phyloP scores from a whole-genome alignment of 805 yeast species.

The Hanseniaspora hatyaiensis region DNA sequence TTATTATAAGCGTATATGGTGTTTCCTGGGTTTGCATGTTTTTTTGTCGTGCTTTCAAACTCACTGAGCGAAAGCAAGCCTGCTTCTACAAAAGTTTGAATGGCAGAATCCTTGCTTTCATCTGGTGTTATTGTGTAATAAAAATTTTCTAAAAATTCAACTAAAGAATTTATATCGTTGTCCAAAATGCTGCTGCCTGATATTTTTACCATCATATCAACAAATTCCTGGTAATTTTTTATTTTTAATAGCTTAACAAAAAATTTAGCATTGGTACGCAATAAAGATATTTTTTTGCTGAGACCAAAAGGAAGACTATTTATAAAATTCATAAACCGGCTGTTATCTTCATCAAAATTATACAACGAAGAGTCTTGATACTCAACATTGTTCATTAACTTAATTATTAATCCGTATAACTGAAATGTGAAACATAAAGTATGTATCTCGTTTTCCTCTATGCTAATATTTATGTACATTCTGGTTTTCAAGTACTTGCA shows the following conservation, averaged over 20 bases:
- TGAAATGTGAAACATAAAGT: neutral
- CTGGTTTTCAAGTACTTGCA: neutral
- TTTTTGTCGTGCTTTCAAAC: neutral
- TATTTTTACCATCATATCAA: neutral
- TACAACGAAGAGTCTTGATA: too few relatives aligned
- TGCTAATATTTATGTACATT: neutral
- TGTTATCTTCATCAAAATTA: neutral
- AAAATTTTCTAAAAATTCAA: neutral
- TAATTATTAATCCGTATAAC: conserved; percentile 1
- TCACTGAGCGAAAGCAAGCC: neutral
- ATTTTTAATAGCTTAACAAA: conserved; percentile 3
- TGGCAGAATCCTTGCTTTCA: neutral
- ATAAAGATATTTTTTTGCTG: neutral
- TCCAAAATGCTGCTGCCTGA: neutral
- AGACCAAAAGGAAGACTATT: neutral
- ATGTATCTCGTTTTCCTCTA: neutral
- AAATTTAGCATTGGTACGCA: conserved; percentile 1
- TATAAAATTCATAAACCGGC: neutral
- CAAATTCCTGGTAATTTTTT: neutral
- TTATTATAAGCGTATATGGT: neutral
- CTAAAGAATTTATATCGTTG: neutral
- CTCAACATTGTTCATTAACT: neutral
- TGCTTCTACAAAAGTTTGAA: conserved; percentile 6
- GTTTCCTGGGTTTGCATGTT: neutral
- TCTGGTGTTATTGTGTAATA: conserved; percentile 1